Conservation (phyloP, 2,329 filamentous ascomycete genomes). For the Aspergillus vadensis region DNA sequence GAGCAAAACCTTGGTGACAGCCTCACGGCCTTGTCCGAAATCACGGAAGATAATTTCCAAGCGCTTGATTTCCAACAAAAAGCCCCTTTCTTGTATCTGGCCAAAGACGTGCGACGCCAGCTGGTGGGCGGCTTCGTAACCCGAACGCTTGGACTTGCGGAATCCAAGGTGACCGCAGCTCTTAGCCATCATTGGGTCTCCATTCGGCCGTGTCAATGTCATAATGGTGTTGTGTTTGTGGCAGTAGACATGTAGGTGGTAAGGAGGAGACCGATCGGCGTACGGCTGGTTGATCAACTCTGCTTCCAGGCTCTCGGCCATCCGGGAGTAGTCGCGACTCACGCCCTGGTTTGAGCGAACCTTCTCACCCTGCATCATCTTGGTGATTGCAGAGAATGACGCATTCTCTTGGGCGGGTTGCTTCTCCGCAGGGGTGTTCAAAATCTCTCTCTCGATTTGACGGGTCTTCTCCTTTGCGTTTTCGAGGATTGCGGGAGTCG, state of each 20-base stretch:
- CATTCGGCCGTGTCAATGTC: slow-evolving; percentile 80
- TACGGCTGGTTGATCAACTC: slow-evolving; percentile 40
- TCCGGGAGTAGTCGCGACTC: slow-evolving; percentile 32
- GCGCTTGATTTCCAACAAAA: slow-evolving; percentile 71
- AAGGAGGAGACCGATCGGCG: slow-evolving; percentile 54
- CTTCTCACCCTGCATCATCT: slow-evolving; percentile 34
- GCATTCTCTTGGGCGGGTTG: slow-evolving; percentile 23
- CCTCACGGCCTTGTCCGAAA: slow-evolving; percentile 84
- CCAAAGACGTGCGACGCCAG: slow-evolving; percentile 80
- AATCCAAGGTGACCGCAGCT: slow-evolving; percentile 91
- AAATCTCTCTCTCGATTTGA: slow-evolving; percentile 33
- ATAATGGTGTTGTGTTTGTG: slow-evolving; percentile 96
- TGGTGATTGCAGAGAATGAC: slow-evolving; percentile 33
- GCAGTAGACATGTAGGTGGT: slow-evolving; percentile 83
- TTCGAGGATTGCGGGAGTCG: slow-evolving; percentile 27
- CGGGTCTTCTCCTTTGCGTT: slow-evolving; percentile 22
- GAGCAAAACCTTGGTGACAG: slow-evolving; percentile 83
- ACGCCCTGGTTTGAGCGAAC: slow-evolving; percentile 18
- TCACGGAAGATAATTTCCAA: slow-evolving; percentile 82
- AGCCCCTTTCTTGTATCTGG: slow-evolving; percentile 78
- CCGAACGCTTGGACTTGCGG: slow-evolving; percentile 73
- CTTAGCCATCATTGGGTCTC: slow-evolving; percentile 75
- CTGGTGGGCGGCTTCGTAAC: slow-evolving; percentile 92
- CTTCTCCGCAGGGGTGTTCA: slow-evolving; percentile 24
- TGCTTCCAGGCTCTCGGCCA: slow-evolving; percentile 38